Base-by-base conservation (phyloP, 176 grass and related monocot species). In the Cenchrus fungigraminus region DNA sequence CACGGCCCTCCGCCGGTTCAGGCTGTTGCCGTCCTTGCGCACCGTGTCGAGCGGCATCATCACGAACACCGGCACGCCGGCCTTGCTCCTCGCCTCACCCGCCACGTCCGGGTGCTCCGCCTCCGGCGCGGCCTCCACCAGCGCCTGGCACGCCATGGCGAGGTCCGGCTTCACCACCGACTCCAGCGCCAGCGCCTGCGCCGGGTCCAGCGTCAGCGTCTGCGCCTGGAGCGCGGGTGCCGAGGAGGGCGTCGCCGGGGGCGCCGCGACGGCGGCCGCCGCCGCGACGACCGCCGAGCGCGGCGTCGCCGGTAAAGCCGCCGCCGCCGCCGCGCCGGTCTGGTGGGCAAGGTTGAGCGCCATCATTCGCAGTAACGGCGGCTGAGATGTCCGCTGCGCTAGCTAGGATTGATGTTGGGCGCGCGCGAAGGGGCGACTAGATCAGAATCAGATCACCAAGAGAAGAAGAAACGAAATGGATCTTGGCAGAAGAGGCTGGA, bases 11-110 rank as follows among this genome's bases (percentile, higher is more conserved):
- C 87, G 78, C 8, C 90, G 77, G 80, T 92, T 92, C 60, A 97
- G 76, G 47, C 46, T 43, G 49, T 61, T 83, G 28, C 95, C 92
- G 67, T 74, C 72, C 77, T 69, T 82, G 51, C 72, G 72, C 50
- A 94, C 88, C 17, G 90, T 94, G 88, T 94, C 92, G 32, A 94
- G 88, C 71, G 95, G 95, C 59, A 97, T 83, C 95, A 97, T 97
- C 55, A 97, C 95, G 67, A 88, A 97, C 73, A 97, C 90, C 31
- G 88, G 92, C 50, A 97, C 92, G 1, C 92, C 85, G 19, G 55
- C 56, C 77, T 64, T 84, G 79, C 47, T 80, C 34, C 0, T 2
- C 13, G 31, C 14, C 52, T 79, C 46, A 32, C 45, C 22, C 13
- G 22, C 76, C 50, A 10, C n/a, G 68, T 51, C 77, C 17, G 50